Percentiles rank a stretch among this genome's conserved stretches.
These are phyloP conservation scores for Saccharum spontaneum DNA, from an alignment of 176 grass and related monocot species.

Conservation along the genomic window DNA sequence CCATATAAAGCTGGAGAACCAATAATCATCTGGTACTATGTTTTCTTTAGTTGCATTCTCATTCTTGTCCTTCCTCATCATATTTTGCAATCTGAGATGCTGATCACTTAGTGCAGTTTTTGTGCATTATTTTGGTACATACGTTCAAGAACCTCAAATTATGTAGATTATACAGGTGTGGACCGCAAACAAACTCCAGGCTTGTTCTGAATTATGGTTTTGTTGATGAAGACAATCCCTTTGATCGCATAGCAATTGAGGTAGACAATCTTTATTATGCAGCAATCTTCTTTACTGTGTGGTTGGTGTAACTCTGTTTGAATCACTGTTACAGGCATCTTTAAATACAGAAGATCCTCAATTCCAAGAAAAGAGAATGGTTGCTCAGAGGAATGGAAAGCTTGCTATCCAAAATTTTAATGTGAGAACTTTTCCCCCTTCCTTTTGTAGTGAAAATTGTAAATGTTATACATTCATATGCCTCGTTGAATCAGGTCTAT, in stretches of 20 bases:
- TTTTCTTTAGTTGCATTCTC: constrained; percentile 37
- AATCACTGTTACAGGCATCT: constrained; percentile 68
- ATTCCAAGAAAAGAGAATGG: constrained; percentile 98
- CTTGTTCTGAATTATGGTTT: constrained; percentile 98
- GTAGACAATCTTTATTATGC: constrained; percentile 38
- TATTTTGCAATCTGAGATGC: constrained; percentile 22
- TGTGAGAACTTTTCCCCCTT: constrained; percentile 47
- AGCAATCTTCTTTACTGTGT: constrained; percentile 2
- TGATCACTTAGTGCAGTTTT: constrained; percentile 2
- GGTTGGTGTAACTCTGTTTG: constrained; percentile 30
- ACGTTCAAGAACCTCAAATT: constrained; percentile 44
- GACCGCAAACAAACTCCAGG: constrained; percentile 95
- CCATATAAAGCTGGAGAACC: constrained; percentile 85
- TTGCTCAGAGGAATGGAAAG: constrained; percentile 97
- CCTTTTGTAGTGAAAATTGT: constrained; percentile 18
- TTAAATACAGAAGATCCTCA: constrained; percentile 97
- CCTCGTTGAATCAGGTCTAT: constrained; percentile 54
- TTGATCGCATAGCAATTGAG: constrained; percentile 89
- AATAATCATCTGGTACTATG: constrained; percentile 87
- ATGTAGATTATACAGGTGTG: constrained; percentile 78
- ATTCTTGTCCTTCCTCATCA: constrained; percentile 19
- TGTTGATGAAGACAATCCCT: constrained; percentile 98
- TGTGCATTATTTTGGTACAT: not conserved
- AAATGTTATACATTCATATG: constrained; percentile 37
- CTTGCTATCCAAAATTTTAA: constrained; percentile 92